phyloP scores from a whole-genome alignment of 306 rosid genomes.

The Malus sylvestris region DNA sequence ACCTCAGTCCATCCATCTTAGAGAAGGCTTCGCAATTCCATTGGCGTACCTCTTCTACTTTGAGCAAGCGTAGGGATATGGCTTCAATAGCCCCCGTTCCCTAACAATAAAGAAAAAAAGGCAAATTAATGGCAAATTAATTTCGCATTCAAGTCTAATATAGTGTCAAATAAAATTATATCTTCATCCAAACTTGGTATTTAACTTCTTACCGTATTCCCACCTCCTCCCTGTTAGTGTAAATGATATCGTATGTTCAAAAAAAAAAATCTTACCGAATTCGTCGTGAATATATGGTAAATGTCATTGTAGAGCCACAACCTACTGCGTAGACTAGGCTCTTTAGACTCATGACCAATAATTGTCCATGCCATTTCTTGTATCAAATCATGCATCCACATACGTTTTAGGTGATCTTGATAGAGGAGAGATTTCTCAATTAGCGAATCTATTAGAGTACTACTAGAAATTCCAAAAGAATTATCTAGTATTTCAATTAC shows the following conservation, averaged over 20 bases:
- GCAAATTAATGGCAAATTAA: background rate
- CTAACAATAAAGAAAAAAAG: background rate
- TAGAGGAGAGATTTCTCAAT: background rate
- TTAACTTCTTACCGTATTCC: background rate
- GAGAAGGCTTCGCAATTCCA: conserved; percentile 5
- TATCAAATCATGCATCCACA: conserved; percentile 5
- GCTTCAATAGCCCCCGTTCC: background rate
- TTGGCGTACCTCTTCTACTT: background rate
- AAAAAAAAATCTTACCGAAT: too few relatives aligned
- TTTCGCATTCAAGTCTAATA: background rate
- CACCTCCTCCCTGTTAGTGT: too few relatives aligned
- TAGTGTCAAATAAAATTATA: background rate
- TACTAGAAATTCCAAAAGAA: background rate
- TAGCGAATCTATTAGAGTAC: background rate
- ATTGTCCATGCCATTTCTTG: conserved; percentile 12
- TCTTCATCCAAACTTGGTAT: background rate
- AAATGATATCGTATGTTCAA: too few relatives aligned
- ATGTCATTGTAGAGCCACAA: too few relatives aligned
- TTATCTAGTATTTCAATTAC: conserved; percentile 3
- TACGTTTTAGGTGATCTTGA: too few relatives aligned
- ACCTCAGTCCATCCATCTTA: conserved; percentile 8
- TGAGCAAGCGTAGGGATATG: background rate
- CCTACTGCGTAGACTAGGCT: too few relatives aligned
- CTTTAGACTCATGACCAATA: background rate
- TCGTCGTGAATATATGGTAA: too few relatives aligned